These are phyloP conservation scores for Lactifluus volemus DNA, from an alignment of 768 basidiomycete genomes.

Conservation along the genomic window DNA sequence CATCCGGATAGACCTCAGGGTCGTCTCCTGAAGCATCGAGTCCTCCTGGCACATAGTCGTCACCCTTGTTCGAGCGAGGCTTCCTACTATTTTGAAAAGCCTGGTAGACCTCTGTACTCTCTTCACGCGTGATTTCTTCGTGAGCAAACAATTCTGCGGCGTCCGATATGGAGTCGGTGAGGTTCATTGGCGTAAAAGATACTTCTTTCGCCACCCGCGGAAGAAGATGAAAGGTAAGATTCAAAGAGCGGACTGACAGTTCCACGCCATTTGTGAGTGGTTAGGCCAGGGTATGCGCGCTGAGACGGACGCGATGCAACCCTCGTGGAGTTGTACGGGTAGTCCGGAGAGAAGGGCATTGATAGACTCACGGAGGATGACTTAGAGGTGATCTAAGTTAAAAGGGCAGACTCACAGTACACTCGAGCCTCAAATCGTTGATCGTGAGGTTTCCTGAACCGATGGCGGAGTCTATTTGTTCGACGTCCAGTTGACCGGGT, in stretches of 20 bases:
- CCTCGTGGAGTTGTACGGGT: slow-evolving; percentile 61
- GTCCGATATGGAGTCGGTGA: slow-evolving; percentile 75
- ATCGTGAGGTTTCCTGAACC: slow-evolving; percentile 87
- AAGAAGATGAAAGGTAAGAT: slow-evolving; percentile 52
- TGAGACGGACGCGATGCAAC: slow-evolving; percentile 64
- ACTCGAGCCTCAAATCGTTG: slow-evolving; percentile 72
- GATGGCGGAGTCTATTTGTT: slow-evolving; percentile 87
- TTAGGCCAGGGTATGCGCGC: slow-evolving; percentile 83
- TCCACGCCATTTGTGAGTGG: slow-evolving; percentile 63
- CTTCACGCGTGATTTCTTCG: slow-evolving; percentile 62
- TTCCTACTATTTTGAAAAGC: slow-evolving; percentile 48
- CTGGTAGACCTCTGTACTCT: slow-evolving; percentile 61
- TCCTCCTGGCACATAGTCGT: slow-evolving; percentile 56
- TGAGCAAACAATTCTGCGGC: slow-evolving; percentile 83
- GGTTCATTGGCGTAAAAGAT: slow-evolving; percentile 30
- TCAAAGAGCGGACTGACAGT: slow-evolving; percentile 57
- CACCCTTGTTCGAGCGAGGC: slow-evolving; percentile 20
- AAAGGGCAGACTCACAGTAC: slow-evolving; percentile 42
- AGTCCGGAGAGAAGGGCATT: slow-evolving; percentile 57
- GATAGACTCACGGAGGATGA: slow-evolving; percentile 50
- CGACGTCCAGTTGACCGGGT: slow-evolving; percentile 80
- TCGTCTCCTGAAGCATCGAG: slow-evolving; percentile 44
- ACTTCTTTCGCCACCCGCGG: slow-evolving; percentile 20
- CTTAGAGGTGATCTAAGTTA: slow-evolving; percentile 17
- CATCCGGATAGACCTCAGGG: slow-evolving; percentile 34